Percentiles rank a stretch among this genome's conserved stretches.
These are phyloP conservation scores for Trichomonas tenax DNA, from an alignment of 208 protist species.

Conservation along the genomic window DNA sequence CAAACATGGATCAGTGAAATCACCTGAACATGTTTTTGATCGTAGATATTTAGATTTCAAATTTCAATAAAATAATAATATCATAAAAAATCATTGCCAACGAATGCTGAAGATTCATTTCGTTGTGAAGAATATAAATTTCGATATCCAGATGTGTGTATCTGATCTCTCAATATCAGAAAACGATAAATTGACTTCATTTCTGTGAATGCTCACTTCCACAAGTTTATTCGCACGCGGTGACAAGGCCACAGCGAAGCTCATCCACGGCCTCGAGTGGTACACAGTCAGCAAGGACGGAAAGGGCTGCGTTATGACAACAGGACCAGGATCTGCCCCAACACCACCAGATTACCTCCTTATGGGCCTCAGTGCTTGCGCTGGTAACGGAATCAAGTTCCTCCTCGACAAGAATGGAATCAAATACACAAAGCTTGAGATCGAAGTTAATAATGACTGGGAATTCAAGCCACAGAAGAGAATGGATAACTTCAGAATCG, in stretches of 20 bases:
- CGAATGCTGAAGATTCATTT: no score
- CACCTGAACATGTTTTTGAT: no score
- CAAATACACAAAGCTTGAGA: not conserved
- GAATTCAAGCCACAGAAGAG: not conserved
- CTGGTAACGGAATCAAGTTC: not conserved
- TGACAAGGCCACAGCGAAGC: not conserved
- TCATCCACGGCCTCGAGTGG: not conserved
- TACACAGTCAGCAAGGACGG: not conserved
- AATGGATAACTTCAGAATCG: not conserved
- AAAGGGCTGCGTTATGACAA: not conserved
- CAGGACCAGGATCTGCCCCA: not conserved
- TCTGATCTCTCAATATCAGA: no score
- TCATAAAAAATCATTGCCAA: no score
- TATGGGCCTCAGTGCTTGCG: not conserved
- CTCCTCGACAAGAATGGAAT: not conserved
- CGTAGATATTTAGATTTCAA: no score
- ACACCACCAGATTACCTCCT: slow-evolving; percentile 12
- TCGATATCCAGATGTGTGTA: no score
- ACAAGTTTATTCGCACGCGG: not conserved
- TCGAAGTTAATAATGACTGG: not conserved
- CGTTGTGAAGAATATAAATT: no score
- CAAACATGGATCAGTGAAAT: no score
- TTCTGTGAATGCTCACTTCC: not conserved
- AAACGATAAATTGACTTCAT: not conserved
- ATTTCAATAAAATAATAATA: no score